phyloP scores from a whole-genome alignment of 2,329 filamentous ascomycete species.

The Colletotrichum abscissum region DNA sequence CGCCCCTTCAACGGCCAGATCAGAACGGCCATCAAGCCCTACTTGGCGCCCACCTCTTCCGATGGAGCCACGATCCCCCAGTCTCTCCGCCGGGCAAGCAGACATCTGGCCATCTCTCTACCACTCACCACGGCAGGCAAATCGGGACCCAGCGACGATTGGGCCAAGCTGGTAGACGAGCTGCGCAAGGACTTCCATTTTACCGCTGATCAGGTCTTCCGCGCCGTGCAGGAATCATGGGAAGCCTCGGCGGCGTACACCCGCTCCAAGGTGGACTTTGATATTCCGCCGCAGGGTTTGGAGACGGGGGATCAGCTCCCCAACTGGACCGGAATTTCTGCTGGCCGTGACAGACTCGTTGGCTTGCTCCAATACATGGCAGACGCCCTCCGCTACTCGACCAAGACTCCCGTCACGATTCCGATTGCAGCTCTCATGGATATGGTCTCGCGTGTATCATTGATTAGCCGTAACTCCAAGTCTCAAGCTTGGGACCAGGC shows the following conservation, averaged over 20 bases:
- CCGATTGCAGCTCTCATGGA: conserved; percentile 77
- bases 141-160: conserved; percentile 80
- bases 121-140: conserved; percentile 88
- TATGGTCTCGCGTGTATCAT: conserved; percentile 75
- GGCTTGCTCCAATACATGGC: conserved; percentile 74
- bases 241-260: conserved; percentile 70
- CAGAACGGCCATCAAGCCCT: conserved; percentile 66
- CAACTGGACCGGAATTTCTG: conserved; percentile 78
- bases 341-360: conserved; percentile 76
- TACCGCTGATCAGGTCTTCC: conserved; percentile 81
- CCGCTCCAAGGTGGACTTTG: conserved; percentile 53
- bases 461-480: conserved; percentile 67
- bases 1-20: conserved; percentile 80
- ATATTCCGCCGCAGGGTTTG: conserved; percentile 60
- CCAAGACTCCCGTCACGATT: conserved; percentile 73
- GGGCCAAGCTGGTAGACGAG: conserved; percentile 73
- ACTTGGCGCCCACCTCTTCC: conserved; percentile 73
- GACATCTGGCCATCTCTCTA: conserved; percentile 75
- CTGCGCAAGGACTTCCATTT: conserved; percentile 74
- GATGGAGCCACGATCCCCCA: conserved; percentile 60
- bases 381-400: conserved; percentile 71
- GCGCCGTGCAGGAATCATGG: conserved; percentile 85
- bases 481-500: conserved; percentile 59
- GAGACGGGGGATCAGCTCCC: conserved; percentile 65
- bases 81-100: conserved; percentile 67